Base-by-base conservation (phyloP, 2,329 filamentous ascomycete genomes). In the Monosporascus ibericus region DNA sequence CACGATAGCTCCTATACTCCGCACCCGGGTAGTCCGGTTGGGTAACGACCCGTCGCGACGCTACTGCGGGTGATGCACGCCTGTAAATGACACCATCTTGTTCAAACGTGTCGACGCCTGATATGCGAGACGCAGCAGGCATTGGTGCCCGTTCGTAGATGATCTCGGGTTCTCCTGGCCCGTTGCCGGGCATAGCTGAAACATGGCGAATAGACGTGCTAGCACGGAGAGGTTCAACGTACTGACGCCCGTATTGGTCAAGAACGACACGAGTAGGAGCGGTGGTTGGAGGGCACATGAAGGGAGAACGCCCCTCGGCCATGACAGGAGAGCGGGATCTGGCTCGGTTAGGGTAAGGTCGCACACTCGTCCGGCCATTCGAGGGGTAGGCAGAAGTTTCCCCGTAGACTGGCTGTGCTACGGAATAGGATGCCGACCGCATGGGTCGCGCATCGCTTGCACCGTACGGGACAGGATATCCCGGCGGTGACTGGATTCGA, bases 201-300 rank as follows among this genome's bases (percentile, higher is more conserved):
- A 40, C 17, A 18, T 75, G 76, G 49, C 78, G 70, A 18, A 70
- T 61, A 27, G 73, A 52, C 34, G 66, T 57, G 18, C 74, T 57
- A 22, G 75, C 60, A 47, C 74, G 75, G 9, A 71, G 61, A 25
- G 82, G 80, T 60, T 85, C 81, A 54, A 79, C 68, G 71, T 92
- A 96, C 65, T 90, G 84, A 66, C 89, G 88, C 40, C 91, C 91
- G 68, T 85, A 89, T 56, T 88, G 84, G 70, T 96, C 92, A 51
- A 95, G 77, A 36, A 95, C 78, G 57, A 96, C 86, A 55, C 86
- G 83, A 51, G 85, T 75, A 46, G 80, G 73, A 18, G 80, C 77
- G 6, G 80, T 75, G 48, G 75, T 54, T 75, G 68, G 61, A 75
- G 75, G 47, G 75, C 75, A 71, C 71, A 81, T 76, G n/a, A 75